These are phyloP conservation scores for Coemansia sp. DNA, from an alignment of 192 early-diverging fungal genomes.

Conservation along the genomic window DNA sequence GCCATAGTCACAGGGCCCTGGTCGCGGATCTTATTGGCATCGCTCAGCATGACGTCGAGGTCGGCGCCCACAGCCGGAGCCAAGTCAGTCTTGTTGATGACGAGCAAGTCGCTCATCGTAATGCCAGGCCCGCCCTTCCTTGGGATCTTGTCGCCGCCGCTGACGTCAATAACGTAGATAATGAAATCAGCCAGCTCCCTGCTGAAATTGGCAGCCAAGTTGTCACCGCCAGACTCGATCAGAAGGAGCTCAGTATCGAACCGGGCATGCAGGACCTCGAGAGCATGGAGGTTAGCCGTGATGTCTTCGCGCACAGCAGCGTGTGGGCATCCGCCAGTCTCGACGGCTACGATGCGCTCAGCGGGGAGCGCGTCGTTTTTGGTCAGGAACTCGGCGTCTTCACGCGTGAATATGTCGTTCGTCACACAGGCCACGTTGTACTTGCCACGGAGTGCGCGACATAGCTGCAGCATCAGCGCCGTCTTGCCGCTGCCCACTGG, in stretches of 20 bases:
- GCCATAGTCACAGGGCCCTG: conserved; percentile 89
- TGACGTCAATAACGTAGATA: conserved; percentile 97
- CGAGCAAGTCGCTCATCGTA: conserved; percentile 89
- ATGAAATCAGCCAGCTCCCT: conserved; percentile 85
- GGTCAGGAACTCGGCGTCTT: conserved; percentile 95
- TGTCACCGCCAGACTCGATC: conserved; percentile 93
- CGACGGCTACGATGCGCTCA: conserved; percentile 88
- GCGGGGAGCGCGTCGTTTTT: conserved; percentile 83
- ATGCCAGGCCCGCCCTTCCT: conserved; percentile 98
- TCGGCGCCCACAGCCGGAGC: conserved; percentile 89
- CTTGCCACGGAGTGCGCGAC: conserved; percentile 72
- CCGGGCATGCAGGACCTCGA: conserved; percentile 84
- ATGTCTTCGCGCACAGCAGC: conserved; percentile 95
- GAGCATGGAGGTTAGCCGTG: conserved; percentile 87
- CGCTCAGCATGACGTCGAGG: conserved; percentile 86
- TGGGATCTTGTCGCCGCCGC: conserved; percentile 96
- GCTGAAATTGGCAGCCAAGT: conserved; percentile 84
- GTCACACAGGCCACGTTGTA: conserved; percentile 90
- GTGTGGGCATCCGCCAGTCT: conserved; percentile 96
- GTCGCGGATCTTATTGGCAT: conserved; percentile 84
- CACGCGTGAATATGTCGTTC: conserved; percentile 96
- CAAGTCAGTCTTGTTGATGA: conserved; percentile 97
- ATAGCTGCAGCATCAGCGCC: conserved; percentile 87
- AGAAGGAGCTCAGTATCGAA: conserved; percentile 81
- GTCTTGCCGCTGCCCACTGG: conserved; percentile 97